Evolutionary conservation across 495 filamentous ascomycete genomes (phyloP).

Genomic region (Trichoderma asperelloides): DNA sequence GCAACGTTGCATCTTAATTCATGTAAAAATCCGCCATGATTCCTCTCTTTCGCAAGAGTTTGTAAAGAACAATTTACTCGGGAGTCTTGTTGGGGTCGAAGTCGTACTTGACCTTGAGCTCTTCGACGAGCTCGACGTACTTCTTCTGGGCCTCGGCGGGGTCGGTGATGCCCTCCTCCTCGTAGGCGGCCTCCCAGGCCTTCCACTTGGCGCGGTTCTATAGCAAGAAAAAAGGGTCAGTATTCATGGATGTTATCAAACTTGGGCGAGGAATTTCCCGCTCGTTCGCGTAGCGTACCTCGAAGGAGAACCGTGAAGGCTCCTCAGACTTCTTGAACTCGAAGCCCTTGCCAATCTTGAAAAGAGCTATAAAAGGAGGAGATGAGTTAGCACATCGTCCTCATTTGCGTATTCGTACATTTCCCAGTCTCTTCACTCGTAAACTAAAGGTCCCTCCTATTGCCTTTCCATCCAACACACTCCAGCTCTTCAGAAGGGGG

Average conservation of each 20-base stretch:
- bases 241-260: slow-evolving; percentile 5
- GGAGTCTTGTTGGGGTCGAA: slow-evolving; percentile 46
- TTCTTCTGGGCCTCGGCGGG: slow-evolving; percentile 56
- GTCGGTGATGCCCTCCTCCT: slow-evolving; percentile 43
- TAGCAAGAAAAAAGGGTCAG: background rate
- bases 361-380: slow-evolving; percentile 32
- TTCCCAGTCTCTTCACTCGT: too few species aligned
- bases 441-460: background rate
- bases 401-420: background rate
- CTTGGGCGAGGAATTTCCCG: too few species aligned
- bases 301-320: slow-evolving; percentile 45
- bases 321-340: slow-evolving; percentile 33
- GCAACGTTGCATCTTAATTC: background rate
- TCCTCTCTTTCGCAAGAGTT: background rate
- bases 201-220: slow-evolving; percentile 73
- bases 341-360: slow-evolving; percentile 43
- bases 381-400: background rate
- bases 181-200: slow-evolving; percentile 58
- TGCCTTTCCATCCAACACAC: background rate
- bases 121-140: slow-evolving; percentile 65
- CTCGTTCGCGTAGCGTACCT: slow-evolving; percentile 35
- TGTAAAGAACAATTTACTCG: slow-evolving; percentile 22
- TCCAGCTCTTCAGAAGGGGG: background rate
- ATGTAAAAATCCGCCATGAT: background rate
- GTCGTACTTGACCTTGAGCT: slow-evolving; percentile 59